These are phyloP conservation scores for Lolium multiflorum DNA, from an alignment of 176 grass and related monocot genomes.

Conservation along the genomic window DNA sequence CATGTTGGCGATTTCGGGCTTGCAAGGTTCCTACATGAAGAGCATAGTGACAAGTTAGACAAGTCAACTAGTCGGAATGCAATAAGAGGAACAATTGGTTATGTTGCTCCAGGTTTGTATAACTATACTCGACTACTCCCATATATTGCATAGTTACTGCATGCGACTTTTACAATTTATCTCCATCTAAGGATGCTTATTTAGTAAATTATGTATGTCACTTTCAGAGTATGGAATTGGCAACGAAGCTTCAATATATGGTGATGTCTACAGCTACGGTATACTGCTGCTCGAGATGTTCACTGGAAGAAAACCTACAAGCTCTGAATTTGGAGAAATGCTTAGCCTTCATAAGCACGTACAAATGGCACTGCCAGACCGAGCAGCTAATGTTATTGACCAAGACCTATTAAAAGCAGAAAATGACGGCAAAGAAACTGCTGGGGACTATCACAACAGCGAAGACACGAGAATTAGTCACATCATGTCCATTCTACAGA, in stretches of 20 bases:
- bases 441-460: background rate
- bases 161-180: background rate
- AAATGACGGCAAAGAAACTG: background rate
- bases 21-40: constrained; percentile 37
- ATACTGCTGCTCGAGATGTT: constrained; percentile 42
- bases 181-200: background rate
- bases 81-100: constrained; percentile 31
- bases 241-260: constrained; percentile 25
- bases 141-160: background rate
- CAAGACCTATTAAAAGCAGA: constrained; percentile 18
- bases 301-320: constrained; percentile 39
- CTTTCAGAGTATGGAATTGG: constrained; percentile 26
- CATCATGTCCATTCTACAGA: background rate
- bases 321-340: constrained; percentile 12
- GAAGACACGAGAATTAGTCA: background rate
- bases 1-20: constrained; percentile 35
- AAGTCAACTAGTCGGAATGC: background rate
- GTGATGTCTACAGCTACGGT: constrained; percentile 46
- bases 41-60: background rate
- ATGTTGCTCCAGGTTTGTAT: constrained; percentile 25
- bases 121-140: background rate
- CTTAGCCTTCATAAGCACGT: constrained; percentile 30
- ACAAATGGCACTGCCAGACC: constrained; percentile 36
- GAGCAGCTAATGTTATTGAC: background rate
- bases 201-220: background rate